Evolutionary conservation across 352 stramenopile species (phyloP).

Genomic region (Phytophthora pistaciae): DNA sequence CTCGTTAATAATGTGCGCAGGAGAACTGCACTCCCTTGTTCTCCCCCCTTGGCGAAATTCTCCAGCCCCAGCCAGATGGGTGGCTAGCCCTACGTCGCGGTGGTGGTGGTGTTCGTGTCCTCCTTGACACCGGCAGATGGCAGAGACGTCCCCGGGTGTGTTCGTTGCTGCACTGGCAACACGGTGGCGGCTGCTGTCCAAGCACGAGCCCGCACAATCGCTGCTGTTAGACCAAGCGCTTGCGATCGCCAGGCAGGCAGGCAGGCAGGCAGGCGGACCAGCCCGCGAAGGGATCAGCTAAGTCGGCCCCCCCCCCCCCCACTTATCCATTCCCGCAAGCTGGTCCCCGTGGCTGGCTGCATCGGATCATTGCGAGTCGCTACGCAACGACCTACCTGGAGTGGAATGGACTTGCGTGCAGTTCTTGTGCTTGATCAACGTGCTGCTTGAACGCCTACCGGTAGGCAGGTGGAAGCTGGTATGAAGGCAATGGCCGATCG

Average conservation of each 20-base stretch:
- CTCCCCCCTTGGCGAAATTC: background rate
- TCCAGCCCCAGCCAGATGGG: slow-evolving; percentile 18
- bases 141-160: slow-evolving; percentile 1
- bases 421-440: background rate
- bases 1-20: background rate
- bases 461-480: background rate
- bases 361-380: no score
- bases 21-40: background rate
- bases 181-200: slow-evolving; percentile 1
- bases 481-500: background rate
- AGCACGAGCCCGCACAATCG: background rate
- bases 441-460: background rate
- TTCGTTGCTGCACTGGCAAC: slow-evolving; percentile 1
- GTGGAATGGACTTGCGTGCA: no score
- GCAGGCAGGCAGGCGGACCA: background rate
- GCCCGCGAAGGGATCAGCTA: background rate
- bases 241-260: background rate
- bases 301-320: background rate
- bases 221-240: background rate
- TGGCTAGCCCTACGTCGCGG: slow-evolving; percentile 11
- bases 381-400: no score
- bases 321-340: no score
- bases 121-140: slow-evolving; percentile 2
- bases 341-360: no score
- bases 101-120: slow-evolving; percentile 5